A percentile compares a stretch with the other conserved stretches of the same genome.
These are phyloP conservation scores for Candida odintsovae DNA, from an alignment of 805 yeast genomes.

Conservation along the genomic window DNA sequence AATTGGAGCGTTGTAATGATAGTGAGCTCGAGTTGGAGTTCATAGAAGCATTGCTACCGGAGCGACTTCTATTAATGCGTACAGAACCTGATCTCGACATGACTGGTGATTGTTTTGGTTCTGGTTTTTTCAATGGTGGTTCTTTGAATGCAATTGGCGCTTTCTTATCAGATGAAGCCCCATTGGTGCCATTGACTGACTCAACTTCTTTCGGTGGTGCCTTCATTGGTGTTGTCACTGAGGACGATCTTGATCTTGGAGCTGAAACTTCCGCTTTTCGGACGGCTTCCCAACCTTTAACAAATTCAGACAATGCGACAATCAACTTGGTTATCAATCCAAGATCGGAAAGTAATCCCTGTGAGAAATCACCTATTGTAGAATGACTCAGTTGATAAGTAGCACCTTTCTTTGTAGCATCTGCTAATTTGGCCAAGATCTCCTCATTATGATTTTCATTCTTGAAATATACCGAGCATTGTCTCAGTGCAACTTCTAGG, in stretches of 20 bases:
- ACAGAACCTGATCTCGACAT: slow-evolving; percentile 13
- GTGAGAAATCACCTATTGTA: slow-evolving; percentile 27
- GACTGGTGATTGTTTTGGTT: neutral
- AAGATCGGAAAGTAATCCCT: slow-evolving; percentile 6
- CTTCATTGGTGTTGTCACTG: neutral
- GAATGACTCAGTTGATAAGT: slow-evolving; percentile 27
- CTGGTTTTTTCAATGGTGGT: neutral
- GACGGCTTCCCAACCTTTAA: slow-evolving; percentile 15
- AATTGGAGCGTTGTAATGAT: slow-evolving; percentile 1
- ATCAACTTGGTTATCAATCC: slow-evolving; percentile 6
- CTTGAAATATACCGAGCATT: slow-evolving; percentile 33
- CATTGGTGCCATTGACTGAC: neutral
- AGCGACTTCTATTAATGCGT: slow-evolving; percentile 9
- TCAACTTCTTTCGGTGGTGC: neutral
- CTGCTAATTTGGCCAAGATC: slow-evolving; percentile 36
- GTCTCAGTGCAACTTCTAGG: slow-evolving; percentile 23
- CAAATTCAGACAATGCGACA: slow-evolving; percentile 7
- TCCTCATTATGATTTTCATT: slow-evolving; percentile 37
- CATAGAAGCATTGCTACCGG: slow-evolving; percentile 12
- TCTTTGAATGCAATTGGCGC: neutral
- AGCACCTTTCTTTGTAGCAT: slow-evolving; percentile 35
- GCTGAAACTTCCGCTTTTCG: neutral
- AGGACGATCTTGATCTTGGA: slow-evolving; percentile 9
- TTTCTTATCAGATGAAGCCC: neutral
- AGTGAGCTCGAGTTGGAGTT: slow-evolving; percentile 3